A percentile compares a stretch with the other conserved stretches of the same genome.
Evolutionary conservation across 768 basidiomycete species (phyloP).

Genomic region (Collybia mongolica): DNA sequence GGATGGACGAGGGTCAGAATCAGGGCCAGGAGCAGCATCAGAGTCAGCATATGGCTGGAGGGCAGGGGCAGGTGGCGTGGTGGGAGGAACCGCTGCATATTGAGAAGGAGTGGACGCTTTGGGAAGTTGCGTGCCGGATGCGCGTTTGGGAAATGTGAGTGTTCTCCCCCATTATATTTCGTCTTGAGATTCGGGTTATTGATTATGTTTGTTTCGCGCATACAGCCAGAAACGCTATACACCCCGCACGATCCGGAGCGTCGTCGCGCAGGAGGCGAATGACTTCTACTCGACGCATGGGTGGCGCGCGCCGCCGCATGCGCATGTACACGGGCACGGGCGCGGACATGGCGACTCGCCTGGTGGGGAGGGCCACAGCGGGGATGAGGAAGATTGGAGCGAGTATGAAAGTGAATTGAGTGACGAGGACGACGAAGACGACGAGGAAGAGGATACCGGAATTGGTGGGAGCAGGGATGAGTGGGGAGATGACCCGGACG

Average conservation of each 20-base stretch:
- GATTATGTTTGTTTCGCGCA: too few relatives aligned
- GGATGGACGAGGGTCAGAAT: not conserved
- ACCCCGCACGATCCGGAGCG: slow-evolving; percentile 16
- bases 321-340: not conserved
- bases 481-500: slow-evolving; percentile 14
- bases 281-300: slow-evolving; percentile 17
- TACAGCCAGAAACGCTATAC: slow-evolving; percentile 17
- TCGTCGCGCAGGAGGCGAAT: slow-evolving; percentile 21
- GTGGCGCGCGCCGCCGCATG: slow-evolving; percentile 5
- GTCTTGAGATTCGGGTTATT: not conserved
- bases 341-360: not conserved
- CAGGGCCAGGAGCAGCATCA: not conserved
- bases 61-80: not conserved
- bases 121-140: slow-evolving; percentile 19
- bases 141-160: slow-evolving; percentile 19
- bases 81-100: slow-evolving; percentile 6
- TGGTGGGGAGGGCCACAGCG: too few relatives aligned
- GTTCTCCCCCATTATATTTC: slow-evolving; percentile 1
- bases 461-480: not conserved
- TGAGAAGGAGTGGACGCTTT: slow-evolving; percentile 9
- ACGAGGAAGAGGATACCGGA: slow-evolving; percentile 4
- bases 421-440: slow-evolving; percentile 7
- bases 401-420: slow-evolving; percentile 21
- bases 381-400: slow-evolving; percentile 24
- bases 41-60: too few relatives aligned